Conservation (phyloP, 495 filamentous ascomycete species). For the Trypethelium eluteriae region DNA sequence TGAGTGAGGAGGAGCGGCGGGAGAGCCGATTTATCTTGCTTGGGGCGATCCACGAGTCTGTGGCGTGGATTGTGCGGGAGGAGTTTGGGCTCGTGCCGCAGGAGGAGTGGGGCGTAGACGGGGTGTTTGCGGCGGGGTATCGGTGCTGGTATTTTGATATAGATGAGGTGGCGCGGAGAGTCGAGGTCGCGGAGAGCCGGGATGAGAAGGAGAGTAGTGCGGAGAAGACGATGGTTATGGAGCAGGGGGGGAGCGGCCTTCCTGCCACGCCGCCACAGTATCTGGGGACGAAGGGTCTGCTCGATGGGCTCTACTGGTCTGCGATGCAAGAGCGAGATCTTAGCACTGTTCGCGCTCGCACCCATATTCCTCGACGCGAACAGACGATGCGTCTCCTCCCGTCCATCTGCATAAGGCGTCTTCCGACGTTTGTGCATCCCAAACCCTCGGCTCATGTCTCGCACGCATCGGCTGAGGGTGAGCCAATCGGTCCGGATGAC, state of each 20-base stretch:
- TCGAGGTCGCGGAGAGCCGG: no score
- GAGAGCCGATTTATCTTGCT: not conserved
- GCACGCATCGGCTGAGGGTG: not conserved
- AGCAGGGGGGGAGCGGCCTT: not conserved
- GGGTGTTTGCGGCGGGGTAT: not conserved
- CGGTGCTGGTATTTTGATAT: not conserved
- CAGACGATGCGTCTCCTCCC: slow-evolving; percentile 22
- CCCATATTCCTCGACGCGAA: slow-evolving; percentile 23
- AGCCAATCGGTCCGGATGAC: not conserved
- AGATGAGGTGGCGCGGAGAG: not conserved
- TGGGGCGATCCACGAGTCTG: not conserved
- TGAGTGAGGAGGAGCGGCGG: not conserved
- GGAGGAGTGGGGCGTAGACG: not conserved
- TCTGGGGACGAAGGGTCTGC: slow-evolving; percentile 15
- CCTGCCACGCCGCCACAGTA: not conserved
- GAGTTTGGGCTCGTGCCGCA: not conserved
- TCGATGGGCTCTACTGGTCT: slow-evolving; percentile 20
- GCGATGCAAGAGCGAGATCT: slow-evolving; percentile 12
- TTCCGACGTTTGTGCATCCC: not conserved
- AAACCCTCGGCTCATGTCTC: not conserved
- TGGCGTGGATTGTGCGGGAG: not conserved
- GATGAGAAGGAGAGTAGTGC: not conserved
- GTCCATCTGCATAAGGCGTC: not conserved
- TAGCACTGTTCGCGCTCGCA: slow-evolving; percentile 19
- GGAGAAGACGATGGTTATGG: not conserved